Evolutionary conservation across 805 yeast genomes (phyloP).

Genomic region (Crinitomyces ghanaensis): DNA sequence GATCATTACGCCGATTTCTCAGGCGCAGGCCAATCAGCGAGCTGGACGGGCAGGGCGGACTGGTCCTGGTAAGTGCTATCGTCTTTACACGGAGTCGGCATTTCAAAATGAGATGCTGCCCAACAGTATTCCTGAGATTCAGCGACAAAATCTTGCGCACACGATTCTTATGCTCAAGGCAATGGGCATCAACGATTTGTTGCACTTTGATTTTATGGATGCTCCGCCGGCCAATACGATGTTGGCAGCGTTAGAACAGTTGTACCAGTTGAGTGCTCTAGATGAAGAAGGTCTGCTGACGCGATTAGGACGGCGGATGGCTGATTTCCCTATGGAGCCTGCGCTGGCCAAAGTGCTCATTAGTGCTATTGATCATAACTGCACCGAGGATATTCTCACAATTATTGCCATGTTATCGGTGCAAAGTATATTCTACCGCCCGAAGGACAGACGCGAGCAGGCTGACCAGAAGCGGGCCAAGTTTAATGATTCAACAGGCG

Average conservation of each 20-base stretch:
- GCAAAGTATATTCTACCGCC: constrained; percentile 56
- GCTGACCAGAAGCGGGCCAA: constrained; percentile 54
- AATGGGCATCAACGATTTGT: constrained; percentile 71
- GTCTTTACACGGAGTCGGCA: constrained; percentile 78
- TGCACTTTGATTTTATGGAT: constrained; percentile 84
- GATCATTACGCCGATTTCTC: constrained; percentile 78
- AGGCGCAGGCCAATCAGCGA: constrained; percentile 92
- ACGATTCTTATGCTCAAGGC: constrained; percentile 70
- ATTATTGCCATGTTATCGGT: constrained; percentile 80
- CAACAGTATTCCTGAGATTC: constrained; percentile 85
- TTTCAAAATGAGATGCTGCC: constrained; percentile 65
- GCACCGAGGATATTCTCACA: constrained; percentile 57
- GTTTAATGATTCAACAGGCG: constrained; percentile 52
- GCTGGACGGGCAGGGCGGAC: constrained; percentile 98
- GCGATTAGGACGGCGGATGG: constrained; percentile 68
- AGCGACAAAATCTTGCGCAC: constrained; percentile 67
- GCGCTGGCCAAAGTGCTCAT: constrained; percentile 70
- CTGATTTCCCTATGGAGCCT: constrained; percentile 87
- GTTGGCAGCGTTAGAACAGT: constrained; percentile 61
- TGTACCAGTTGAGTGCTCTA: constrained; percentile 82
- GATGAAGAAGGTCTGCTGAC: constrained; percentile 73
- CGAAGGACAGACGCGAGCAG: constrained; percentile 46
- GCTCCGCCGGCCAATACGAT: constrained; percentile 69
- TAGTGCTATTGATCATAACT: constrained; percentile 46
- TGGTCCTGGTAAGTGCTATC: constrained; percentile 89